Evolutionary conservation across 2,329 filamentous ascomycete species (phyloP).

Genomic region (Aspergillus ibericus): DNA sequence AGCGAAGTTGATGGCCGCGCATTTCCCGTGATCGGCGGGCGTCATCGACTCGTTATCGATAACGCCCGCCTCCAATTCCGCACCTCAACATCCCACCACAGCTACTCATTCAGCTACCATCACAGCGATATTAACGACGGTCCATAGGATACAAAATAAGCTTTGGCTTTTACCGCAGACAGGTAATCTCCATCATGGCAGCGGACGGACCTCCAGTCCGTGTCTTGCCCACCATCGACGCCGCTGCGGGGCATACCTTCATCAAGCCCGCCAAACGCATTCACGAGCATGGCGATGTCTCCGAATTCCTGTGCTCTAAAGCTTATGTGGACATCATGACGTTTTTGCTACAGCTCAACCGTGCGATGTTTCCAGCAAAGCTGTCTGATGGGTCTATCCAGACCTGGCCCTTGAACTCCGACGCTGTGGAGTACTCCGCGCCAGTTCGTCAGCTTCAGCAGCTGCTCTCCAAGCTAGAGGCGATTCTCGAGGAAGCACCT

Average conservation of each 20-base stretch:
- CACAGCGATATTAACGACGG: neutral
- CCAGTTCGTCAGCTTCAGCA: slow-evolving; percentile 65
- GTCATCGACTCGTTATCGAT: slow-evolving; percentile 6
- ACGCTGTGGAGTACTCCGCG: slow-evolving; percentile 51
- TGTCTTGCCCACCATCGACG: slow-evolving; percentile 51
- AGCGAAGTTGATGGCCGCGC: neutral
- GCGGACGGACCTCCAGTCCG: slow-evolving; percentile 24
- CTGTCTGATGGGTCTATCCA: slow-evolving; percentile 40
- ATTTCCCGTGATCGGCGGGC: slow-evolving; percentile 7
- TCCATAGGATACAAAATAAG: neutral
- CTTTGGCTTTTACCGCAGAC: neutral
- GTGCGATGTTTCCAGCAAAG: slow-evolving; percentile 74
- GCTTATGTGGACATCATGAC: slow-evolving; percentile 85
- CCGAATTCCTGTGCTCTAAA: slow-evolving; percentile 73
- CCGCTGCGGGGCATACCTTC: slow-evolving; percentile 58
- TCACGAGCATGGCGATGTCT: slow-evolving; percentile 78
- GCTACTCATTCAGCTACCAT: neutral
- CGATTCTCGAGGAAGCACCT: slow-evolving; percentile 73
- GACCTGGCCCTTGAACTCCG: slow-evolving; percentile 50
- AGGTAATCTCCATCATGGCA: slow-evolving; percentile 19
- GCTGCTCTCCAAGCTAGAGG: slow-evolving; percentile 65
- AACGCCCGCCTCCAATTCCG: neutral
- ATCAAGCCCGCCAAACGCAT: slow-evolving; percentile 74
- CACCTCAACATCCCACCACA: neutral
- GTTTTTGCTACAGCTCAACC: slow-evolving; percentile 88